Base-by-base conservation (phyloP, 2,329 filamentous ascomycete species). In the Scopulariopsis brevicaulis region DNA sequence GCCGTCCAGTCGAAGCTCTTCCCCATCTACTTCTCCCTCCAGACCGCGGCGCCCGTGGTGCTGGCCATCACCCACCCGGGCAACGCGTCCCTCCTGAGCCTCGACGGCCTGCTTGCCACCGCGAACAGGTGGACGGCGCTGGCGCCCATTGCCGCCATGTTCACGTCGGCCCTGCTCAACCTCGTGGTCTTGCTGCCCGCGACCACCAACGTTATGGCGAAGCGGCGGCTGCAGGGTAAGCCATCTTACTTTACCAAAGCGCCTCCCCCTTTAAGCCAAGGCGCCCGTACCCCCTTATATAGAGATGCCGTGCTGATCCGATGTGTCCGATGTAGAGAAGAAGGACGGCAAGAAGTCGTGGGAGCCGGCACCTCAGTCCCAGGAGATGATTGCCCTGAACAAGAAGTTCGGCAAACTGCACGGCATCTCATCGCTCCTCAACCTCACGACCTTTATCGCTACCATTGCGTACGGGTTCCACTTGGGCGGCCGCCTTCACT, bases 281-380 rank as follows among this genome's bases (percentile, higher is more conserved):
- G 12, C 18, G 37, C 37, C 18, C 37, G 37, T 40, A 10, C 8
- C 28, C 28, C 28, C 4, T 32, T 8, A 32, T 32, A 32, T 50
- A 11, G 46, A 22, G n/a, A 24, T 24, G 11, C 22, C n/a, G 46
- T 20, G n/a, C 46, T 50, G 46, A 50, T 50, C 20, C 20, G 46
- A 24, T 24, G 20, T 50, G 22, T 20, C 20, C 22, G 11, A 12
- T 58, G 51, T 60, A 85, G 92, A 93, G 77, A 90, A 87, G 61
- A 84, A 86, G 65, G 93, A 96, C 68, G 90, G 90, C 58, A 96
- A 96, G 79, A 89, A 87, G 69, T 89, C 85, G 71, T 89, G 87
- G 66, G 90, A 96, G 62, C 75, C 82, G 56, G 80, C 85, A 1
- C 89, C 90, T 46, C 89, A 96, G 66, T 94, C 88, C 5, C 78